Evolutionary conservation across 2,329 filamentous ascomycete genomes (phyloP).

Genomic region (Drechslerella coelobrocha): DNA sequence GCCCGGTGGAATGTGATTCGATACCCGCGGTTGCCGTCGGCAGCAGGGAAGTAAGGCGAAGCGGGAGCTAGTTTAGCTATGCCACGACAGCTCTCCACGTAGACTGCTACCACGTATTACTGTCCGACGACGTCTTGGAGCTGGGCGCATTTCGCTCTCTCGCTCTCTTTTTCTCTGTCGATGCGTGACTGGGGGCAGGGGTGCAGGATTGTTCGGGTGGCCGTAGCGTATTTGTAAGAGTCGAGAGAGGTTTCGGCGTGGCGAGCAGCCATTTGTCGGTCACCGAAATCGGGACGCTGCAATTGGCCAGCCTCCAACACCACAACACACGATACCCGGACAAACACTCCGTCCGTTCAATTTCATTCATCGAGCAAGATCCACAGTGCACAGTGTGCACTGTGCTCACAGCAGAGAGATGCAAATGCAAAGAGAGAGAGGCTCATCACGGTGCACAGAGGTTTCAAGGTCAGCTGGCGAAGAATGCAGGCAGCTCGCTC

Average conservation of each 20-base stretch:
- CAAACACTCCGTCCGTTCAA: neutral
- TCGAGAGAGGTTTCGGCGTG: constrained; percentile 25
- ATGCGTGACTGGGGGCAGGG: neutral
- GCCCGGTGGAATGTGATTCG: constrained; percentile 8
- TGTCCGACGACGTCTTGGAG: constrained; percentile 14
- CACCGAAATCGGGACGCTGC: constrained; percentile 35
- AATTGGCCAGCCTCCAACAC: constrained; percentile 31
- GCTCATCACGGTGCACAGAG: neutral
- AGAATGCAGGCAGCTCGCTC: no score
- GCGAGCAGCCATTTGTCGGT: constrained; percentile 41
- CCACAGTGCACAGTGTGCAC: no score
- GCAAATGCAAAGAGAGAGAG: no score
- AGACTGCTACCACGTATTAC: constrained; percentile 37
- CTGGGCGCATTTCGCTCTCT: constrained; percentile 17
- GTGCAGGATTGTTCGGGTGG: neutral
- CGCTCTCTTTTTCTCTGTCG: neutral
- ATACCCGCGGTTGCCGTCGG: constrained; percentile 36
- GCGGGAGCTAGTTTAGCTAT: constrained; percentile 32
- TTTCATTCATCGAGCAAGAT: neutral
- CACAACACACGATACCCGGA: constrained; percentile 15
- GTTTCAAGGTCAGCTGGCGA: neutral
- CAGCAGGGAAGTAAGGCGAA: constrained; percentile 4
- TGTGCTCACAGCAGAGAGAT: no score
- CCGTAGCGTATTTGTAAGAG: neutral
- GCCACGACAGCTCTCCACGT: constrained; percentile 36